A percentile compares a stretch with the other conserved stretches of the same genome.
Evolutionary conservation across 2,329 filamentous ascomycete genomes (phyloP).

Genomic region (Trichoderma brevicompactum): DNA sequence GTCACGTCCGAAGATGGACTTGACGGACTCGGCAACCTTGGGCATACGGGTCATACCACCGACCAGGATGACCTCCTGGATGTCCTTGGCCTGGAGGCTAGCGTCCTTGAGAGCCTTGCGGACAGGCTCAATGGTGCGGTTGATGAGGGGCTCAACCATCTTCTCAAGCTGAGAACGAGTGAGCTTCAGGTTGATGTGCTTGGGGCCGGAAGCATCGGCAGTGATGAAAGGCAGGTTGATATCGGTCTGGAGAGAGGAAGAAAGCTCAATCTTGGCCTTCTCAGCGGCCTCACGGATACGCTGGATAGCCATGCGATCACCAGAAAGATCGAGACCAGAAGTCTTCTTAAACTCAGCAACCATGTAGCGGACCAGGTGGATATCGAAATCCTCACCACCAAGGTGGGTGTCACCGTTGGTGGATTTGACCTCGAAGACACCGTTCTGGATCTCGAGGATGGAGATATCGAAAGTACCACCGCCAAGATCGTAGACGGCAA

Average conservation of each 20-base stretch:
- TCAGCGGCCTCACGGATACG: constrained; percentile 98
- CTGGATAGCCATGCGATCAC: constrained; percentile 97
- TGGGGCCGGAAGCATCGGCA: constrained; percentile 90
- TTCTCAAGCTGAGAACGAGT: constrained; percentile 89
- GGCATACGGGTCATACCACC: constrained; percentile 99
- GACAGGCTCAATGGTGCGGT: constrained; percentile 85
- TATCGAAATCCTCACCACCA: constrained; percentile 98
- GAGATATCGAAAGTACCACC: constrained; percentile 99
- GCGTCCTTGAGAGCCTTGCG: constrained; percentile 98
- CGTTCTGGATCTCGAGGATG: constrained; percentile 94
- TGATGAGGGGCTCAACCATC: constrained; percentile 88
- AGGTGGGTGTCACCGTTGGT: constrained; percentile 99
- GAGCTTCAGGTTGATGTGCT: constrained; percentile 98
- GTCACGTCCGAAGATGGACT: constrained; percentile 94
- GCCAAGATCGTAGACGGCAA: constrained; percentile 97
- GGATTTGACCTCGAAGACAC: constrained; percentile 98
- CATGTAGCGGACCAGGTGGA: constrained; percentile 88
- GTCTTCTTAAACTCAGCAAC: constrained; percentile 97
- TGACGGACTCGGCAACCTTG: constrained; percentile 95
- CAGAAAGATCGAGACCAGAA: constrained; percentile 84
- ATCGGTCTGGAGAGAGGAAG: constrained; percentile 91
- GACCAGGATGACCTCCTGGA: constrained; percentile 96
- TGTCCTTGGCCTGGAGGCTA: constrained; percentile 85
- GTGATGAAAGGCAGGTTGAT: constrained; percentile 99
- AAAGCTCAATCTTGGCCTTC: constrained; percentile 99